These are phyloP conservation scores for Phanerodontia chrysosporium DNA, from an alignment of 768 basidiomycete genomes.

Conservation along the genomic window DNA sequence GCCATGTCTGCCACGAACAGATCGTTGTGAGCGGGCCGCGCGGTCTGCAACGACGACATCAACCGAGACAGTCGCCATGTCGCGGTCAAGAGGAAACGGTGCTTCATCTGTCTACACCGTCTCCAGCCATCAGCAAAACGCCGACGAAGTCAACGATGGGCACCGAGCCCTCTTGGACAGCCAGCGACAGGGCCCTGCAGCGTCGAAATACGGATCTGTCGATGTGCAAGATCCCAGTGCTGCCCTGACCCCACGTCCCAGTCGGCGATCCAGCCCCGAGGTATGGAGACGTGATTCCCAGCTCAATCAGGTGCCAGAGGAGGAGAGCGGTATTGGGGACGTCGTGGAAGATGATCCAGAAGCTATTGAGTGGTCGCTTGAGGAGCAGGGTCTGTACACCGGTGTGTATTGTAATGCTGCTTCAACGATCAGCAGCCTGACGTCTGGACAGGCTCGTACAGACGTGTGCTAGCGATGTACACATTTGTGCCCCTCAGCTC, in stretches of 20 bases:
- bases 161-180: not conserved
- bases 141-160: not conserved
- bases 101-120: not conserved
- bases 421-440: conserved; percentile 5
- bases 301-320: conserved; percentile 27
- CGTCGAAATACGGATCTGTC: conserved; percentile 7
- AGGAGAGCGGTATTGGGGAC: conserved; percentile 24
- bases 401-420: conserved; percentile 29
- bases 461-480: conserved; percentile 49
- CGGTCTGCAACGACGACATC: not conserved
- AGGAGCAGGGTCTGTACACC: conserved; percentile 44
- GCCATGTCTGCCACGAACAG: not conserved
- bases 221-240: not conserved
- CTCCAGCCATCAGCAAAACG: not conserved
- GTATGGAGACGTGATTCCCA: conserved; percentile 20
- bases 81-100: not conserved
- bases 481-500: conserved; percentile 54
- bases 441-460: conserved; percentile 54
- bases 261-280: conserved; percentile 22
- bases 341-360: conserved; percentile 34
- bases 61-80: not conserved
- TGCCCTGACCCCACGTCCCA: conserved; percentile 5
- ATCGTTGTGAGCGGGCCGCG: not conserved
- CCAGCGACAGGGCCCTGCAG: not conserved
- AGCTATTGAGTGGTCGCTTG: conserved; percentile 39